Conservation (phyloP, 2,329 filamentous ascomycete genomes). For the Spiromastix sp. region DNA sequence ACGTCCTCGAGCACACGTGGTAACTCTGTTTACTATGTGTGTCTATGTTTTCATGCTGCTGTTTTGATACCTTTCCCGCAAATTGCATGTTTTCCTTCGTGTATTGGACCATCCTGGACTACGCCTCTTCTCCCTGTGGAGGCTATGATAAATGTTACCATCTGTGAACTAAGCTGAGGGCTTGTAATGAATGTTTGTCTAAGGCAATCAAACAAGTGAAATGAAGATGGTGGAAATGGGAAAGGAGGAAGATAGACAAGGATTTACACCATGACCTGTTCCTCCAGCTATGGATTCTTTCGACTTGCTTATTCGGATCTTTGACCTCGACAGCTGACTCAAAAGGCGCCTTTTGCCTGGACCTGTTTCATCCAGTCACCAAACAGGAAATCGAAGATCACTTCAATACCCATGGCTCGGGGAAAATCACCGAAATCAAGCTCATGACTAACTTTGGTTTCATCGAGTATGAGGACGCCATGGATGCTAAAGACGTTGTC, state of each 20-base stretch:
- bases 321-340: constrained; percentile 22
- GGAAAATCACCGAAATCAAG: constrained; percentile 98
- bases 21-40: constrained; percentile 5
- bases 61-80: too few relatives aligned
- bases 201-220: too few relatives aligned
- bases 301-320: constrained; percentile 16
- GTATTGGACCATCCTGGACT: constrained; percentile 12
- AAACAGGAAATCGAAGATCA: constrained; percentile 95
- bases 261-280: neutral
- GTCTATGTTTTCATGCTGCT: too few relatives aligned
- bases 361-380: constrained; percentile 57
- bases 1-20: constrained; percentile 8
- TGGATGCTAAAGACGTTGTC: constrained; percentile 97
- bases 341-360: constrained; percentile 21
- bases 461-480: constrained; percentile 97
- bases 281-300: too few relatives aligned
- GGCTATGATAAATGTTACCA: too few relatives aligned
- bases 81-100: constrained; percentile 6
- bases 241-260: constrained; percentile 1
- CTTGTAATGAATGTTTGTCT: too few relatives aligned
- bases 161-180: too few relatives aligned
- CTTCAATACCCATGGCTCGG: constrained; percentile 90
- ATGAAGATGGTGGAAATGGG: neutral
- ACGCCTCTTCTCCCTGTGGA: constrained; percentile 5
- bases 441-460: constrained; percentile 99